phyloP scores from a whole-genome alignment of 2,329 filamentous ascomycete genomes.

The Mycosphaerelloides madeirae region DNA sequence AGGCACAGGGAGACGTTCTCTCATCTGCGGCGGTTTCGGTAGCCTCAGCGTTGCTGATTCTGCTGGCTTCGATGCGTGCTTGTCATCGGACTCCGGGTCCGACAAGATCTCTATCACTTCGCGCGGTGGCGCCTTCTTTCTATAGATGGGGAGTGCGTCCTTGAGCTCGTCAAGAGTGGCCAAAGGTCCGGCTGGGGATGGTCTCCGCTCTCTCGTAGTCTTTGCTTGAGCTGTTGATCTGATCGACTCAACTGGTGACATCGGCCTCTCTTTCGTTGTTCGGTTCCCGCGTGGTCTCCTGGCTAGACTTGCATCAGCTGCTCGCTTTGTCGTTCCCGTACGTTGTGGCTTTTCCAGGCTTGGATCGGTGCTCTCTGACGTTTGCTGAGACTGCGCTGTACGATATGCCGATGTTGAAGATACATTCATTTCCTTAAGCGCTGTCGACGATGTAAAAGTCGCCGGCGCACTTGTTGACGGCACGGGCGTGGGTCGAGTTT shows the following conservation, averaged over 20 bases:
- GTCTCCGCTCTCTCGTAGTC: conserved; percentile 18
- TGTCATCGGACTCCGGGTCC: conserved; percentile 29
- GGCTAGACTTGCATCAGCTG: conserved; percentile 35
- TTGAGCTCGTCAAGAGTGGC: conserved; percentile 32
- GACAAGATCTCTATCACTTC: conserved; percentile 35
- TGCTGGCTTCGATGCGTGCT: conserved; percentile 15
- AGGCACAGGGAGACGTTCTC: conserved; percentile 23
- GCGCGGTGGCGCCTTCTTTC: conserved; percentile 22
- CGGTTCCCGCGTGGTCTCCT: conserved; percentile 29
- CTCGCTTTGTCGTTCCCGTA: conserved; percentile 24
- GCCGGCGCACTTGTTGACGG: conserved; percentile 14
- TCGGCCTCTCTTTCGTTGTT: conserved; percentile 21
- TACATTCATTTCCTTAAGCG: conserved; percentile 22
- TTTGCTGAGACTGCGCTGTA: conserved; percentile 19
- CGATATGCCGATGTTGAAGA: conserved; percentile 23
- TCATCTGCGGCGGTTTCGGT: conserved; percentile 28
- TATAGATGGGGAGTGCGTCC: conserved; percentile 24
- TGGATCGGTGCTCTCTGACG: conserved; percentile 21
- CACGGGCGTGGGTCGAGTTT: conserved; percentile 16
- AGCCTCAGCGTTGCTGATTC: conserved; percentile 19
- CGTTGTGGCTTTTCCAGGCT: conserved; percentile 22
- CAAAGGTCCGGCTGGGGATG: conserved; percentile 25
- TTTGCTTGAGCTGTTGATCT: conserved; percentile 12
- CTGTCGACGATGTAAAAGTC: conserved; percentile 12
- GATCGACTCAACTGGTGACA: conserved; percentile 20